These are phyloP conservation scores for Mycosarcoma mackinlayi DNA, from an alignment of 1,284 basidiomycete species.

Conservation along the genomic window DNA sequence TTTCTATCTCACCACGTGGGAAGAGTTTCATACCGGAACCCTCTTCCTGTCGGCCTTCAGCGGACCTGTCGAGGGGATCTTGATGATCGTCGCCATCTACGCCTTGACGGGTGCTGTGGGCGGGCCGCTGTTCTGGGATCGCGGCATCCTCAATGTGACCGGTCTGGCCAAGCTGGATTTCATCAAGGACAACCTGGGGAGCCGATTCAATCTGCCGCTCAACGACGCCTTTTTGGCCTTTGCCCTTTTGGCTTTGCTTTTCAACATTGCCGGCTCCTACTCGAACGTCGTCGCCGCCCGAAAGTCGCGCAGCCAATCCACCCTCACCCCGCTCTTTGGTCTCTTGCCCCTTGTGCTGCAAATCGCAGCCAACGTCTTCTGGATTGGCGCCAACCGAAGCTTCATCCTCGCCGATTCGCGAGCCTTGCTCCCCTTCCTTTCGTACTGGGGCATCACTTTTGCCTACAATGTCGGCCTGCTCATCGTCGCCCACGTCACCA, in stretches of 20 bases:
- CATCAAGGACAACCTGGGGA: slow-evolving; percentile 66
- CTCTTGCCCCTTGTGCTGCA: slow-evolving; percentile 84
- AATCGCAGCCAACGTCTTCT: slow-evolving; percentile 78
- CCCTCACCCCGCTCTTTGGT: slow-evolving; percentile 76
- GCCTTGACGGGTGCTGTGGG: slow-evolving; percentile 74
- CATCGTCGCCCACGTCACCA: slow-evolving; percentile 92
- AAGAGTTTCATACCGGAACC: slow-evolving; percentile 90
- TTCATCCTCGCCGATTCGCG: slow-evolving; percentile 50
- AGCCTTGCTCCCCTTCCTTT: slow-evolving; percentile 84
- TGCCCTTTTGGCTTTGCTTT: slow-evolving; percentile 77
- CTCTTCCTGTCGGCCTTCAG: slow-evolving; percentile 79
- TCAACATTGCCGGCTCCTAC: slow-evolving; percentile 79
- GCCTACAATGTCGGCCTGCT: slow-evolving; percentile 82
- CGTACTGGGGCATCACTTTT: slow-evolving; percentile 88
- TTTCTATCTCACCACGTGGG: slow-evolving; percentile 96
- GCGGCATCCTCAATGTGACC: slow-evolving; percentile 76
- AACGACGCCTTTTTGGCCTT: slow-evolving; percentile 91
- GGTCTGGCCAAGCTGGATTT: slow-evolving; percentile 72
- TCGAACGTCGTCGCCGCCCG: slow-evolving; percentile 55
- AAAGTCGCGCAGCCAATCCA: slow-evolving; percentile 52
- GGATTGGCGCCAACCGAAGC: slow-evolving; percentile 74
- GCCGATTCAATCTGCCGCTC: slow-evolving; percentile 76
- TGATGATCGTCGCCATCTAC: slow-evolving; percentile 85
- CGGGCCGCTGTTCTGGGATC: slow-evolving; percentile 82
- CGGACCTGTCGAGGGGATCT: slow-evolving; percentile 94